These are phyloP conservation scores for Epithemia pelagica DNA, from an alignment of 108 stramenopile species.

Conservation along the genomic window DNA sequence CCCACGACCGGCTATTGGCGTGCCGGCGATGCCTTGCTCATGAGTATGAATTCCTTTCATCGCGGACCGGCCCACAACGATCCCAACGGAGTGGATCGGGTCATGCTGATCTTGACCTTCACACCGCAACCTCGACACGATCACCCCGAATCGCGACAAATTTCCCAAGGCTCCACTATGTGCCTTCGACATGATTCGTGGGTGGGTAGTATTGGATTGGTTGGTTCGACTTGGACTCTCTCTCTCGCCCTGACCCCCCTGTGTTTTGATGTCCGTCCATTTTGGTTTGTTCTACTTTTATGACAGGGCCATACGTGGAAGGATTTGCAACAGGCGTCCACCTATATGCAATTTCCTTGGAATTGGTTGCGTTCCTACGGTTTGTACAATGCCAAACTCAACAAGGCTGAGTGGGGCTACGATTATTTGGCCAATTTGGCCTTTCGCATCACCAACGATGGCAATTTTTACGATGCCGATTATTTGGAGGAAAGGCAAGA, in stretches of 20 bases:
- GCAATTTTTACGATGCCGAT: too few relatives aligned
- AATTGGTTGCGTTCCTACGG: slow-evolving; percentile 31
- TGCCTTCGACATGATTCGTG: slow-evolving; percentile 41
- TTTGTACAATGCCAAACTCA: slow-evolving; percentile 29
- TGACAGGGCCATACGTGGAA: slow-evolving; percentile 33
- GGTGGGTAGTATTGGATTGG: slow-evolving; percentile 18
- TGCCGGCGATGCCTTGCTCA: slow-evolving; percentile 36
- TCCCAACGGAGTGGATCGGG: slow-evolving; percentile 37
- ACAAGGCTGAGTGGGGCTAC: slow-evolving; percentile 27
- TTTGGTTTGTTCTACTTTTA: too few relatives aligned
- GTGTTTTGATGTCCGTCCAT: not conserved
- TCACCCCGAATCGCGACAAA: slow-evolving; percentile 15
- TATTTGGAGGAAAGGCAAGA: too few relatives aligned
- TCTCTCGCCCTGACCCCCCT: too few relatives aligned
- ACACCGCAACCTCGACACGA: slow-evolving; percentile 30
- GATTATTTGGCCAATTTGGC: too few relatives aligned
- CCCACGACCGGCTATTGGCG: slow-evolving; percentile 21
- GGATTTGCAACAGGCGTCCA: slow-evolving; percentile 34
- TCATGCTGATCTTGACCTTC: slow-evolving; percentile 50
- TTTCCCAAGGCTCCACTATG: slow-evolving; percentile 38
- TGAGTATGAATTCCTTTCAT: slow-evolving; percentile 50
- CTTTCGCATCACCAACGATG: too few relatives aligned
- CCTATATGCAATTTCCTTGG: slow-evolving; percentile 35
- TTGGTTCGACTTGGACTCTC: too few relatives aligned
- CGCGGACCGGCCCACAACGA: slow-evolving; percentile 46